phyloP scores from a whole-genome alignment of 441 rosid genomes.

The Gossypium lobatum region DNA sequence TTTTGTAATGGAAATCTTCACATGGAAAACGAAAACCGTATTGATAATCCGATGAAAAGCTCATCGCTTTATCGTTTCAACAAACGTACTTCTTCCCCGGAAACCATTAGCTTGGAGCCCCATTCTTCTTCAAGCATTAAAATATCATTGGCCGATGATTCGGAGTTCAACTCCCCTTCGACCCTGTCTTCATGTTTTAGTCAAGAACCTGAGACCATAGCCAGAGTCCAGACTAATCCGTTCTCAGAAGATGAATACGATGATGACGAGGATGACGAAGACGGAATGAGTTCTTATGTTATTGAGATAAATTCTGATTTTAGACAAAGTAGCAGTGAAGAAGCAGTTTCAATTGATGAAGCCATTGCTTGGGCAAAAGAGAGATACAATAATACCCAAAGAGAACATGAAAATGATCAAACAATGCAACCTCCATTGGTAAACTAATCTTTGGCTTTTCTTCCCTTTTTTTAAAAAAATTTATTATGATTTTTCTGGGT shows the following conservation, averaged over 20 bases:
- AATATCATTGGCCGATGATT: constrained; percentile 42
- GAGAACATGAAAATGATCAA: constrained; percentile 14
- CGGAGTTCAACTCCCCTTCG: constrained; percentile 61
- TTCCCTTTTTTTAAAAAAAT: too few species aligned
- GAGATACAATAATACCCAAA: constrained; percentile 37
- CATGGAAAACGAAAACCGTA: constrained; percentile 27
- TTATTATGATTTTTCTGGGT: too few species aligned
- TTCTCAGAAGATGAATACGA: constrained; percentile 24
- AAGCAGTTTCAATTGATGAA: constrained; percentile 73
- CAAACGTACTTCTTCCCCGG: constrained; percentile 54
- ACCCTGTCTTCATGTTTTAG: constrained; percentile 57
- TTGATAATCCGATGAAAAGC: constrained; percentile 25
- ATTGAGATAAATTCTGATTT: constrained; percentile 71
- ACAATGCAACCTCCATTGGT: constrained; percentile 23
- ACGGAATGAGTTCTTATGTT: constrained; percentile 69
- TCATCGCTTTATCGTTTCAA: constrained; percentile 39
- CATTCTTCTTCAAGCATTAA: constrained; percentile 41
- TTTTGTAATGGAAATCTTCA: constrained; percentile 25
- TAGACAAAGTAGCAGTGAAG: constrained; percentile 42
- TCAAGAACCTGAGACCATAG: constrained; percentile 35
- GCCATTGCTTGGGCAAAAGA: constrained; percentile 97
- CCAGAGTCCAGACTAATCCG: constrained; percentile 3
- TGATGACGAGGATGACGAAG: constrained; percentile 49
- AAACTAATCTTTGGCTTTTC: not conserved
- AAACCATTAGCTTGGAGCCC: constrained; percentile 55